Evolutionary conservation across 495 filamentous ascomycete genomes (phyloP), one percentile per base, ranked within the genome.

Genomic region (Hyaloscypha bicolor): DNA sequence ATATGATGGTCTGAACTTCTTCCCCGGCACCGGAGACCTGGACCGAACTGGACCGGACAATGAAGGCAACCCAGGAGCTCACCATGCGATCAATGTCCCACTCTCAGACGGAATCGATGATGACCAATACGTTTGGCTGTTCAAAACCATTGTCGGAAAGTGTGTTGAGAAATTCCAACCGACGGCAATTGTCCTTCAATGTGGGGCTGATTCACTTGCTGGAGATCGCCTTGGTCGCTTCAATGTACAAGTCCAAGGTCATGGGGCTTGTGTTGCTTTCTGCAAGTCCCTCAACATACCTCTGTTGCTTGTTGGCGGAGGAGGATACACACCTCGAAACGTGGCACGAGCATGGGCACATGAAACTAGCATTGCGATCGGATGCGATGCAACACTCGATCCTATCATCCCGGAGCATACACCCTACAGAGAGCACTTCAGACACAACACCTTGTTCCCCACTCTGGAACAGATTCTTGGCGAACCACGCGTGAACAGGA

Each of bases 301-400:
- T 30, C 80, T 98, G 56, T 86, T 99, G 59, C 86, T 99, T 71
- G 89, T 98, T 65, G 95, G 95, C 31, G 95, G 95, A 48, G 95
- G 95, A 62, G 95, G 95, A 14, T 99, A 99, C 79, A 99, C 95
- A n/a, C 92, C 95, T 9, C 87, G 94, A 56, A 99, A 99, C 72
- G 95, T 99, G 30, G 95, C 94, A 14, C 90, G 96, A 59, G 90
- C 93, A 56, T 99, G 95, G 95, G 91, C 94, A 45, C 93, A 96
- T 79, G 95, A 99, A 80, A 99, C 95, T 22, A 89, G 90, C 66
- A 89, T 99, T 71, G 92, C 93, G 64, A 88, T 96, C 73, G 92
- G 87, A 51, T 89, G 91, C 48, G 85, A 91, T 63, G 75, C 87
- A 53, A 78, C 80, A 60, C 87, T 98, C 73, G 86, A 93, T 70